Evolutionary conservation across 2,329 filamentous ascomycete species (phyloP).

Genomic region (Chrysosporium queenslandicum): DNA sequence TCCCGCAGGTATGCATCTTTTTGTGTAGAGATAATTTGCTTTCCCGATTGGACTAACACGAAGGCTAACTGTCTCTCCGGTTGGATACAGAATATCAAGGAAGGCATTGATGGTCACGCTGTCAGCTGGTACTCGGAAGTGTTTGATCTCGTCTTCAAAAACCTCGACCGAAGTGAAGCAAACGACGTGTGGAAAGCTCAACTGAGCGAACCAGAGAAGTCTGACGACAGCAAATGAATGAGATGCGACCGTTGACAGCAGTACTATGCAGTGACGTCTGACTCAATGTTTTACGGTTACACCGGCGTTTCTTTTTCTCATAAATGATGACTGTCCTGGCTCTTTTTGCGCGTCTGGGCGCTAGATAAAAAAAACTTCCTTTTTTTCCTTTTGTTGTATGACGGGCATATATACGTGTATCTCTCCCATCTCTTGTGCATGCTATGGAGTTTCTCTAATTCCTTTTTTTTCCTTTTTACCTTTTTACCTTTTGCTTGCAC

Average conservation of each 20-base stretch:
- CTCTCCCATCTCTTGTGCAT: constrained; percentile 12
- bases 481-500: no score
- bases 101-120: constrained; percentile 82
- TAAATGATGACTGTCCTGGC: neutral
- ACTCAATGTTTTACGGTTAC: neutral
- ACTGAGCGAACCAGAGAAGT: constrained; percentile 42
- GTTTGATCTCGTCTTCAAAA: constrained; percentile 80
- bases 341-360: neutral
- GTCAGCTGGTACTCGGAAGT: constrained; percentile 92
- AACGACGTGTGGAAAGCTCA: constrained; percentile 62
- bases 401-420: constrained; percentile 9
- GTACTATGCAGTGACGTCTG: constrained; percentile 1
- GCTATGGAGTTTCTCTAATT: constrained; percentile 9
- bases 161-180: constrained; percentile 61
- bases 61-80: no score
- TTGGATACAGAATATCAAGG: constrained; percentile 76
- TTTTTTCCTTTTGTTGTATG: neutral
- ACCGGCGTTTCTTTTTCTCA: neutral
- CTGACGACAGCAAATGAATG: constrained; percentile 11
- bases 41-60: no score
- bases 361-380: constrained; percentile 5
- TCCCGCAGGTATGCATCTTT: constrained; percentile 68
- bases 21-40: no score
- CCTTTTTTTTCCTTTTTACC: neutral
- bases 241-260: neutral